Evolutionary conservation across 139 green algal species (phyloP).

Genomic region (Coelastrella sp.): DNA sequence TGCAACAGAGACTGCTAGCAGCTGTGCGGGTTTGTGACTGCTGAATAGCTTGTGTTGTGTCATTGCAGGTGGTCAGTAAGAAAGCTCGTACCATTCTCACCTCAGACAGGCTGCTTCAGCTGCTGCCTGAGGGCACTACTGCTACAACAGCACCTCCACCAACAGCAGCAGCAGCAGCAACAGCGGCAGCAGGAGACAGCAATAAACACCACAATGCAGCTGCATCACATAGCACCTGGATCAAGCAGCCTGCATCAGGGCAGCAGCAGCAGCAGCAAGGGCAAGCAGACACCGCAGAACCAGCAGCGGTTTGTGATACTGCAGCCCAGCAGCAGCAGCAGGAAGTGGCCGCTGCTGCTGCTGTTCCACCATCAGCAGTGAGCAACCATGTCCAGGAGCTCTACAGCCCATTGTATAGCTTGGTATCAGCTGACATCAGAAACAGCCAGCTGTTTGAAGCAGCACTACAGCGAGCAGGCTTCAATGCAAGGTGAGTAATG

Average conservation of each 20-base stretch:
- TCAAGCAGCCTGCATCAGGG: not conserved
- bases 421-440: conserved; percentile 81
- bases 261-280: not conserved
- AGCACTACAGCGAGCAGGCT: conserved; percentile 61
- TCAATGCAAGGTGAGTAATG: conserved; percentile 33
- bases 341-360: not conserved
- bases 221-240: not conserved
- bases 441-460: conserved; percentile 54
- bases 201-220: not conserved
- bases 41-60: not conserved
- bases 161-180: conserved; percentile 1
- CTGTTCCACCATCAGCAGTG: not conserved
- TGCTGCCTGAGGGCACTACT: conserved; percentile 33
- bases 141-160: not conserved
- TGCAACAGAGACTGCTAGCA: too few relatives aligned
- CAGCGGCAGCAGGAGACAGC: not conserved
- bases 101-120: not conserved
- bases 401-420: conserved; percentile 61
- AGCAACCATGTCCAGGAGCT: conserved; percentile 38
- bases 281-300: not conserved
- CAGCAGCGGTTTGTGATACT: not conserved
- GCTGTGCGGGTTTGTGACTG: not conserved
- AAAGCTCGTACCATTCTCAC: conserved; percentile 36
- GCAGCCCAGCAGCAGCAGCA: conserved; percentile 6
- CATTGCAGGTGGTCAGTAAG: conserved; percentile 26